Base-by-base conservation (phyloP, 1,139 yeast species). In the Schwanniomyces etchellsii region DNA sequence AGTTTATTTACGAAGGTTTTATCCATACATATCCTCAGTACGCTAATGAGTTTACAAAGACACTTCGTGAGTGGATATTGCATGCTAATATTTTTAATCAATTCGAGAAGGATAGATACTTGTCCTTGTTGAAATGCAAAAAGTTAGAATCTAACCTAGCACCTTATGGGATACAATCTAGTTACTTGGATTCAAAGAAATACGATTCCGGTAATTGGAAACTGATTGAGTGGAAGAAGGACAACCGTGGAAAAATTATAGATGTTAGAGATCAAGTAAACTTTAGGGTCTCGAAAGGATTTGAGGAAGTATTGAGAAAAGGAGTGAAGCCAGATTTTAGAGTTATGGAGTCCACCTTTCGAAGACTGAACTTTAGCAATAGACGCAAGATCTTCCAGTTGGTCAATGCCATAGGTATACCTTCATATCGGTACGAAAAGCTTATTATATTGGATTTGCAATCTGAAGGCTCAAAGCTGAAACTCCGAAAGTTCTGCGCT, bases 241-340 rank as follows among this genome's bases (percentile, higher is more conserved):
- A 46, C 26, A 35, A 29, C n/a, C 31, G 34, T 16, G 52, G 52
- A 4, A 9, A 37, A 35, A 7, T 38, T 34, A 21, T 33, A 3
- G 35, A 38, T 24, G 46, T 39, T 24, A 33, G 40, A 12, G 45
- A 40, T 6, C 70, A 65, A 33, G 44, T 60, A 2, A 50, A 50
- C 18, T 64, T 55, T 37, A 41, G 72, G 23, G 42, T 62, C 22
- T 47, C 50, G 14, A 44, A 48, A 28, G 74, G 72, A 6, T 60
- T 66, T 31, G 40, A 42, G 6, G 64, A 57, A 13, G 35, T 66
- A 6, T 32, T 62, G 21, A 40, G 52, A 13, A 49, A 48, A 31
- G 72, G 71, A 0, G 52, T 64, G 4, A 45, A 50, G 24, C 72
- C 72, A 0, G 70, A 65, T 36, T 43, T 47, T 28, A 35, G 37